Evolutionary conservation across 768 basidiomycete species (phyloP).

Genomic region (Gloeophyllum trabeum): DNA sequence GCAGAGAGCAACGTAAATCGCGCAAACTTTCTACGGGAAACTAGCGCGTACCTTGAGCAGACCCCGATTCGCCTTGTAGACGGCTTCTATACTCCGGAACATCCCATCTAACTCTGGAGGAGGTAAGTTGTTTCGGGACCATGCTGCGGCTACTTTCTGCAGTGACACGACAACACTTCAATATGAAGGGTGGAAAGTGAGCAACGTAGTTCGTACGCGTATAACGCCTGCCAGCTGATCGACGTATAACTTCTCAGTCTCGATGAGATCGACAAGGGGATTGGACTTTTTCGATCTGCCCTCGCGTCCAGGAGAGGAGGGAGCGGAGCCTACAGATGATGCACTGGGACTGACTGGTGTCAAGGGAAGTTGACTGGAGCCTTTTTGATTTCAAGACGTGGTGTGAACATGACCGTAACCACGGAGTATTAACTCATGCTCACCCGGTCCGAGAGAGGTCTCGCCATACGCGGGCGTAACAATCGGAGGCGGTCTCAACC

Average conservation of each 20-base stretch:
- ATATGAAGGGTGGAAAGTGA: background rate
- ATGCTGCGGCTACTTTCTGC: slow-evolving; percentile 95
- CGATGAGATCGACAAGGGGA: slow-evolving; percentile 84
- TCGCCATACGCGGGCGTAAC: no score
- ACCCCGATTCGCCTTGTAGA: slow-evolving; percentile 85
- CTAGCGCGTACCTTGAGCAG: slow-evolving; percentile 53
- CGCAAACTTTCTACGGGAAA: slow-evolving; percentile 1
- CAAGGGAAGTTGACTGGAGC: slow-evolving; percentile 1
- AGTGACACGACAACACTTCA: background rate
- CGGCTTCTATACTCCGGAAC: slow-evolving; percentile 87
- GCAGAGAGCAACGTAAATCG: slow-evolving; percentile 9
- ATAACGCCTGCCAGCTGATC: slow-evolving; percentile 86
- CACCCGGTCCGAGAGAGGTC: no score
- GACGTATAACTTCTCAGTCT: slow-evolving; percentile 88
- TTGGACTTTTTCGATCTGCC: slow-evolving; percentile 57
- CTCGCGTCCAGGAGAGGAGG: slow-evolving; percentile 19
- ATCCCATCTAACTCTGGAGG: slow-evolving; percentile 85
- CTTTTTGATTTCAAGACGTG: background rate
- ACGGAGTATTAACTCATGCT: no score
- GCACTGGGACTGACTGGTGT: slow-evolving; percentile 9
- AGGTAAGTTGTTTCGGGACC: slow-evolving; percentile 92
- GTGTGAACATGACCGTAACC: background rate
- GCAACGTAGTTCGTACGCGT: slow-evolving; percentile 44
- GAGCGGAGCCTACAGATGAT: slow-evolving; percentile 17
- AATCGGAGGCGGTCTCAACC: no score